phyloP scores from a whole-genome alignment of 148 eudicot genomes.

The Cornus suecica region DNA sequence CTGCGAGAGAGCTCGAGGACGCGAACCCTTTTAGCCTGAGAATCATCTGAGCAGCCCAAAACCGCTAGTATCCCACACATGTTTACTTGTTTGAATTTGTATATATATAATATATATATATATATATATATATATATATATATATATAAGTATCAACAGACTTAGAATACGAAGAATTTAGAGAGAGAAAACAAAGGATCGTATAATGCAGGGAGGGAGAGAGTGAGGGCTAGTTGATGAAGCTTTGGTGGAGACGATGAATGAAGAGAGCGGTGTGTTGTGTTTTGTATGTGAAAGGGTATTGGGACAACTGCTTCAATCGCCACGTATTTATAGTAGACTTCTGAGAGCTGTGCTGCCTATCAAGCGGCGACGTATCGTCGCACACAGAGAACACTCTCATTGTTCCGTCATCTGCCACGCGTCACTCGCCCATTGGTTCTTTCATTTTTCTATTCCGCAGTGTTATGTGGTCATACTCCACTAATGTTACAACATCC shows the following conservation, averaged over 20 bases:
- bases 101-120: too few relatives aligned
- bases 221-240: not conserved
- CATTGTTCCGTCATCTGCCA: not conserved
- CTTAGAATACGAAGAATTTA: not conserved
- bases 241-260: not conserved
- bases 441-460: too few relatives aligned
- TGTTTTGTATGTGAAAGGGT: not conserved
- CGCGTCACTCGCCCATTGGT: not conserved
- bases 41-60: conserved; percentile 84
- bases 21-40: conserved; percentile 81
- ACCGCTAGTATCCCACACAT: conserved; percentile 95
- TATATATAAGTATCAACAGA: too few relatives aligned
- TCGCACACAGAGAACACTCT: not conserved
- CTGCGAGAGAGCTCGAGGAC: conserved; percentile 96
- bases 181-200: not conserved
- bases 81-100: not conserved
- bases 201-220: not conserved
- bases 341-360: not conserved
- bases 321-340: not conserved
- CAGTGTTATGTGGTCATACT: too few relatives aligned
- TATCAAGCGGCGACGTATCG: not conserved
- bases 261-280: too few relatives aligned
- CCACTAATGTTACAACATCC: too few relatives aligned
- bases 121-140: too few relatives aligned
- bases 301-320: not conserved